Evolutionary conservation across 352 stramenopile species (phyloP).

Genomic region (Phytophthora fragariaefolia): DNA sequence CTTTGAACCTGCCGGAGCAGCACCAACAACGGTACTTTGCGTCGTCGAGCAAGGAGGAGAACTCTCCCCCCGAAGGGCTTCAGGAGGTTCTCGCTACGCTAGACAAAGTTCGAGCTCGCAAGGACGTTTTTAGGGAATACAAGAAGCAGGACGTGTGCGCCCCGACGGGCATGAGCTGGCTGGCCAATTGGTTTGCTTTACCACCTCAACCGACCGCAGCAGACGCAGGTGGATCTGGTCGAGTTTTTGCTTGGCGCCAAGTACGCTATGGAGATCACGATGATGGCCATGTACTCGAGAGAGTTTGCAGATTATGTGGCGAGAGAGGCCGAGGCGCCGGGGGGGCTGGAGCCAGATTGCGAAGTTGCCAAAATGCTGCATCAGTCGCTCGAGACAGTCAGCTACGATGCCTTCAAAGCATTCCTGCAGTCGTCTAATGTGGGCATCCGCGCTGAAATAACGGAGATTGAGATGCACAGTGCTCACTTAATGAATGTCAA

Average conservation of each 20-base stretch:
- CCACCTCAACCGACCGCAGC: constrained; percentile 39
- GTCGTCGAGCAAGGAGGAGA: background rate
- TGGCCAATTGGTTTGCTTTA: constrained; percentile 41
- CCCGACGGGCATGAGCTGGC: constrained; percentile 20
- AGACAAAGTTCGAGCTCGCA: constrained; percentile 19
- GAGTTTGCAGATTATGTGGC: constrained; percentile 35
- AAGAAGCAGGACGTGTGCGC: constrained; percentile 27
- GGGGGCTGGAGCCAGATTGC: constrained; percentile 28
- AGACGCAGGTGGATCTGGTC: constrained; percentile 33
- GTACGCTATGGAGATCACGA: constrained; percentile 33
- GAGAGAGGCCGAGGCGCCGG: constrained; percentile 18
- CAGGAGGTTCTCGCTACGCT: constrained; percentile 29
- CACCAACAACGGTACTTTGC: constrained; percentile 15
- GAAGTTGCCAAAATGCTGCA: constrained; percentile 28
- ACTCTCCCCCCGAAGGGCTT: constrained; percentile 15
- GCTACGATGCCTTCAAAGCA: constrained; percentile 34
- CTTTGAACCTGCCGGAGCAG: background rate
- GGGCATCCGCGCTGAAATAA: constrained; percentile 23
- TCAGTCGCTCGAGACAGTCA: constrained; percentile 29
- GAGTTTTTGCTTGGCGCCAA: constrained; percentile 42
- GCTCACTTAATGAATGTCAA: constrained; percentile 31
- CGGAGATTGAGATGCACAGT: constrained; percentile 35
- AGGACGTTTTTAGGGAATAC: constrained; percentile 26
- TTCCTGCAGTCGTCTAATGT: constrained; percentile 21
- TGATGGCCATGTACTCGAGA: constrained; percentile 39